A percentile compares a stretch with the other conserved stretches of the same genome.
phyloP scores from a whole-genome alignment of 2,329 filamentous ascomycete species.

The Colletotrichum tanaceti region DNA sequence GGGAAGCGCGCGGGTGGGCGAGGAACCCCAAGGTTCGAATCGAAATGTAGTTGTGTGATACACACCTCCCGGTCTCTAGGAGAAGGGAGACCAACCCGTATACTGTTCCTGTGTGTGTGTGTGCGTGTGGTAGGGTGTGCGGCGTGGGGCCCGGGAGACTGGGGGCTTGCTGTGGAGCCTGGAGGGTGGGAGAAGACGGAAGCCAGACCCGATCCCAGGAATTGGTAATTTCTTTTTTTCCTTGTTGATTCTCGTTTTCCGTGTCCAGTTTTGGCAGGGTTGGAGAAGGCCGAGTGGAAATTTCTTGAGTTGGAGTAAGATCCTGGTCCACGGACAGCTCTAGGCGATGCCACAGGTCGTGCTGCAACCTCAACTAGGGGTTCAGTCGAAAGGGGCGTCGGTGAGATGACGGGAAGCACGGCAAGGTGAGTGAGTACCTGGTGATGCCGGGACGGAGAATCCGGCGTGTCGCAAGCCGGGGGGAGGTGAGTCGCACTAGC shows the following conservation, averaged over 20 bases:
- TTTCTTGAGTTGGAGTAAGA: slow-evolving; percentile 16
- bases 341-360: slow-evolving; percentile 11
- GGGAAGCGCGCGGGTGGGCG: slow-evolving; percentile 19
- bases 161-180: slow-evolving; percentile 23
- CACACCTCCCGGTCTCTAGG: slow-evolving; percentile 22
- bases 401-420: slow-evolving; percentile 27
- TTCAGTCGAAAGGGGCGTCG: slow-evolving; percentile 21
- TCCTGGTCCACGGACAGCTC: slow-evolving; percentile 9
- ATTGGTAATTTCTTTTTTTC: slow-evolving; percentile 39
- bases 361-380: background rate
- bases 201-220: slow-evolving; percentile 39
- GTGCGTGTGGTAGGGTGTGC: slow-evolving; percentile 22
- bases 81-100: slow-evolving; percentile 22
- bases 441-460: slow-evolving; percentile 23
- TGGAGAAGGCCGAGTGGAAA: slow-evolving; percentile 21
- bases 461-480: slow-evolving; percentile 10
- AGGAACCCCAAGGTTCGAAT: slow-evolving; percentile 29
- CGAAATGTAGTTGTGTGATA: slow-evolving; percentile 34
- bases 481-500: slow-evolving; percentile 17
- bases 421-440: slow-evolving; percentile 15
- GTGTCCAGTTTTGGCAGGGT: slow-evolving; percentile 27
- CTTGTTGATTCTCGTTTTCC: slow-evolving; percentile 24
- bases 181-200: slow-evolving; percentile 39
- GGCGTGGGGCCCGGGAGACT: slow-evolving; percentile 37
- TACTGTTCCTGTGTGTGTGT: slow-evolving; percentile 17